These are phyloP conservation scores for Capronia americana DNA, from an alignment of 2,329 filamentous ascomycete genomes.

Conservation along the genomic window DNA sequence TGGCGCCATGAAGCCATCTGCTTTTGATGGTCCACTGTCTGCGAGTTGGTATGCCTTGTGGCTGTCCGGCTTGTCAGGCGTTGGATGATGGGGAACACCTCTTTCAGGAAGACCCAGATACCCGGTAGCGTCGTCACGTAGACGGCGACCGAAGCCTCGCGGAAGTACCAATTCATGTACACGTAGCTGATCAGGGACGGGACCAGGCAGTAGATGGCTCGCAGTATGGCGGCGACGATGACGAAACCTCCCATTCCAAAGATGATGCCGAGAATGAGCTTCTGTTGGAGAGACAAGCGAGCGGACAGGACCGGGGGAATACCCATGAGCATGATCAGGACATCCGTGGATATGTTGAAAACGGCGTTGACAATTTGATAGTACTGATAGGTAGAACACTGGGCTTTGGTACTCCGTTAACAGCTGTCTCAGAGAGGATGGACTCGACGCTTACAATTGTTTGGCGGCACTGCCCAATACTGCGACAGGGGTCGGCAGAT, in stretches of 20 bases:
- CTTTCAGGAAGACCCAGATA: slow-evolving; percentile 59
- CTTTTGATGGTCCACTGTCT: slow-evolving; percentile 3
- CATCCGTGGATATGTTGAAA: slow-evolving; percentile 55
- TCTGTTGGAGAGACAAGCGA: slow-evolving; percentile 50
- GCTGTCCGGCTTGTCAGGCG: slow-evolving; percentile 16
- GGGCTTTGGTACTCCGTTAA: slow-evolving; percentile 32
- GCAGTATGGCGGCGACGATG: slow-evolving; percentile 57
- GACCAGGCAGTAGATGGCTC: slow-evolving; percentile 56
- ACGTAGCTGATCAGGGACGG: slow-evolving; percentile 44
- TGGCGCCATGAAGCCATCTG: slow-evolving; percentile 6
- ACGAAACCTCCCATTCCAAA: slow-evolving; percentile 56
- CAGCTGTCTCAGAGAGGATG: not conserved
- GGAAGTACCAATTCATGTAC: slow-evolving; percentile 58
- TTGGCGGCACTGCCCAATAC: slow-evolving; percentile 58
- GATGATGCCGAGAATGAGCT: slow-evolving; percentile 51
- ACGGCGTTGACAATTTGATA: slow-evolving; percentile 55
- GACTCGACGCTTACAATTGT: slow-evolving; percentile 36
- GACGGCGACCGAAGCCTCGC: slow-evolving; percentile 53
- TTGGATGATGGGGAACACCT: slow-evolving; percentile 50
- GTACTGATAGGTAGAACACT: slow-evolving; percentile 53
- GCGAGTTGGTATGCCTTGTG: slow-evolving; percentile 18
- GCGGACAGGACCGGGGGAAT: slow-evolving; percentile 52
- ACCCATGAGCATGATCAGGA: slow-evolving; percentile 52
- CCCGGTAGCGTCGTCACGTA: slow-evolving; percentile 60
- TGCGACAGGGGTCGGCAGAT: slow-evolving; percentile 58